These are phyloP conservation scores for Fistulinella cinereoalba DNA, from an alignment of 1,284 basidiomycete genomes.

Conservation along the genomic window DNA sequence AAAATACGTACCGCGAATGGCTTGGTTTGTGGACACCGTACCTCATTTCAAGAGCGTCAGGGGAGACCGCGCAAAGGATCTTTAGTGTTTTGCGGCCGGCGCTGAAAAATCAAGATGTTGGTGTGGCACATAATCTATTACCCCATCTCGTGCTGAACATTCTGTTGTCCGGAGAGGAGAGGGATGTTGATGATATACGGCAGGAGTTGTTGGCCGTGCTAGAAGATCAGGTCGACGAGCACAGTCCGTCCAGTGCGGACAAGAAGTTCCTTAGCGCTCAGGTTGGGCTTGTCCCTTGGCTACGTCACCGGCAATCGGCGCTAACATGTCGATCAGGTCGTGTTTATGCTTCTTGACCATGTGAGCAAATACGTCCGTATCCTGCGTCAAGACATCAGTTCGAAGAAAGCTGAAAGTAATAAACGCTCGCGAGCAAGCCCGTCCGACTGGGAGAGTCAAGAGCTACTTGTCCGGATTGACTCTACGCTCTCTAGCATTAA, in stretches of 20 bases:
- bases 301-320: not conserved
- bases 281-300: conserved; percentile 42
- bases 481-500: conserved; percentile 82
- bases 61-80: conserved; percentile 59
- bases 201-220: conserved; percentile 82
- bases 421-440: conserved; percentile 45
- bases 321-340: conserved; percentile 51
- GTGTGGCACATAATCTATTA: conserved; percentile 86
- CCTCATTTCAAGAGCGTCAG: conserved; percentile 71
- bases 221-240: conserved; percentile 77
- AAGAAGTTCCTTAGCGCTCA: conserved; percentile 87
- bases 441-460: conserved; percentile 41
- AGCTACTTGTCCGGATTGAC: conserved; percentile 70
- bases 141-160: conserved; percentile 91
- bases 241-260: conserved; percentile 60
- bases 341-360: conserved; percentile 95
- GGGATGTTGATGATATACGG: conserved; percentile 65
- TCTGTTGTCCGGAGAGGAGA: conserved; percentile 72
- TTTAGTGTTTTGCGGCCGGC: conserved; percentile 82
- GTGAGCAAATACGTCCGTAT: conserved; percentile 87
- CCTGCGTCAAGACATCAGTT: conserved; percentile 55
- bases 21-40: conserved; percentile 86
- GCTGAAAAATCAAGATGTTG: conserved; percentile 85
- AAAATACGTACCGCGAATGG: conserved; percentile 93
- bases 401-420: conserved; percentile 46